phyloP scores from a whole-genome alignment of 306 rosid species.

The Argentina anserina region DNA sequence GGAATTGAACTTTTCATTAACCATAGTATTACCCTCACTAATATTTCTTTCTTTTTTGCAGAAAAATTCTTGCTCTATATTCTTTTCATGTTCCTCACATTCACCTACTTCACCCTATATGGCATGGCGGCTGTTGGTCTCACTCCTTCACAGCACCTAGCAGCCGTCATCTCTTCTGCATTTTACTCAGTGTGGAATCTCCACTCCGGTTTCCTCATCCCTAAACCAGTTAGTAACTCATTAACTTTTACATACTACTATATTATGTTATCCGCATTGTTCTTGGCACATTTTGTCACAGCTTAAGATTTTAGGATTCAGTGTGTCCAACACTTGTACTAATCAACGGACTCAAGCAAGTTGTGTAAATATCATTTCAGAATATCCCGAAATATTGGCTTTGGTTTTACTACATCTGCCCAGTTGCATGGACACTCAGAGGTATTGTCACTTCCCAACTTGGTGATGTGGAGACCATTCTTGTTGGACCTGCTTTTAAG shows the following conservation, averaged over 20 bases:
- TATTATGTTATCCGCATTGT: neutral
- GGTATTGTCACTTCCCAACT: conserved; percentile 87
- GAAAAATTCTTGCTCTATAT: conserved; percentile 73
- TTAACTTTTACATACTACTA: neutral
- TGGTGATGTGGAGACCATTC: conserved; percentile 62
- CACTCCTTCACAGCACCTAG: conserved; percentile 71
- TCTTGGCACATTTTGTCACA: neutral
- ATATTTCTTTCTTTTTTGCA: conserved; percentile 32
- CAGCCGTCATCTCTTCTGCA: conserved; percentile 89
- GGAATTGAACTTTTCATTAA: neutral
- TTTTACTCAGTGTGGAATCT: conserved; percentile 96
- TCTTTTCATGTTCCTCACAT: conserved; percentile 85
- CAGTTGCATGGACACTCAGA: conserved; percentile 83
- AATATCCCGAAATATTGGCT: conserved; percentile 82
- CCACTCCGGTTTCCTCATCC: conserved; percentile 88
- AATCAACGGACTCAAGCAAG: neutral
- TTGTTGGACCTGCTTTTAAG: conserved; percentile 61
- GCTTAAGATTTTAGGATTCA: neutral
- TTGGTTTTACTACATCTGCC: conserved; percentile 89
- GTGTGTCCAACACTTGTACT: neutral
- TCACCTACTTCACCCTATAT: conserved; percentile 90
- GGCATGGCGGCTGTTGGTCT: conserved; percentile 96
- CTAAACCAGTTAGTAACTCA: conserved; percentile 60
- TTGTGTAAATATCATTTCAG: conserved; percentile 31
- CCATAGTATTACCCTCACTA: neutral